phyloP scores from a whole-genome alignment of 345 rosid species.

The Aurinia saxatilis region DNA sequence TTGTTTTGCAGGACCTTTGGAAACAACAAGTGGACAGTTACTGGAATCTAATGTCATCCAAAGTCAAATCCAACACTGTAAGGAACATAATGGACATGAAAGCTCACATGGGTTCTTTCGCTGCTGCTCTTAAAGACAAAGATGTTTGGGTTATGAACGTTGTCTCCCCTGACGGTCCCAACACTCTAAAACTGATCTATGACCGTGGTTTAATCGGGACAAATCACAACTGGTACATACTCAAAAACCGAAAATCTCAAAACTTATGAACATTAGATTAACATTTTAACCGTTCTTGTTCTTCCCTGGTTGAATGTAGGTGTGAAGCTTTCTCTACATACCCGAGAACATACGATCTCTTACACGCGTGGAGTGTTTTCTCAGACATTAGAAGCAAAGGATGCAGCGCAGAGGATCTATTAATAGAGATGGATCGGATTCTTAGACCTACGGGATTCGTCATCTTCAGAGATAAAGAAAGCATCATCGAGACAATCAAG shows the following conservation, averaged over 20 bases:
- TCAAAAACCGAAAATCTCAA: neutral
- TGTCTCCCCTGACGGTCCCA: slow-evolving; percentile 69
- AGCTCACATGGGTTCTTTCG: slow-evolving; percentile 87
- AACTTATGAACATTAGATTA: neutral
- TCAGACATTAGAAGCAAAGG: slow-evolving; percentile 68
- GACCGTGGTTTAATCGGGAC: slow-evolving; percentile 86
- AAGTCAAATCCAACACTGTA: slow-evolving; percentile 52
- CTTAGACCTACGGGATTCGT: slow-evolving; percentile 81
- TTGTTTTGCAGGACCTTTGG: slow-evolving; percentile 60
- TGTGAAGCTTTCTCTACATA: slow-evolving; percentile 90
- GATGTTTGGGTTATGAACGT: slow-evolving; percentile 96
- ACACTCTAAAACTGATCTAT: slow-evolving; percentile 72
- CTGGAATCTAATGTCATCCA: slow-evolving; percentile 75
- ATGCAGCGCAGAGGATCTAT: slow-evolving; percentile 73
- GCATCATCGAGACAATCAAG: slow-evolving; percentile 53
- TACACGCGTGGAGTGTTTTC: slow-evolving; percentile 66
- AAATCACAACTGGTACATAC: slow-evolving; percentile 66
- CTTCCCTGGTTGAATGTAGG: slow-evolving; percentile 36
- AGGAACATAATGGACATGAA: slow-evolving; percentile 99
- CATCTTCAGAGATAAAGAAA: slow-evolving; percentile 63
- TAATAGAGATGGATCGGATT: slow-evolving; percentile 90
- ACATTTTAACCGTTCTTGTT: neutral
- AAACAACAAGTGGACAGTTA: slow-evolving; percentile 61
- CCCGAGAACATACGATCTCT: slow-evolving; percentile 86
- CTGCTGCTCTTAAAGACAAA: slow-evolving; percentile 76